Percentiles rank a stretch among this genome's conserved stretches.
These are phyloP conservation scores for Ilex aquifolium DNA, from an alignment of 257 asterid genomes.

Conservation along the genomic window DNA sequence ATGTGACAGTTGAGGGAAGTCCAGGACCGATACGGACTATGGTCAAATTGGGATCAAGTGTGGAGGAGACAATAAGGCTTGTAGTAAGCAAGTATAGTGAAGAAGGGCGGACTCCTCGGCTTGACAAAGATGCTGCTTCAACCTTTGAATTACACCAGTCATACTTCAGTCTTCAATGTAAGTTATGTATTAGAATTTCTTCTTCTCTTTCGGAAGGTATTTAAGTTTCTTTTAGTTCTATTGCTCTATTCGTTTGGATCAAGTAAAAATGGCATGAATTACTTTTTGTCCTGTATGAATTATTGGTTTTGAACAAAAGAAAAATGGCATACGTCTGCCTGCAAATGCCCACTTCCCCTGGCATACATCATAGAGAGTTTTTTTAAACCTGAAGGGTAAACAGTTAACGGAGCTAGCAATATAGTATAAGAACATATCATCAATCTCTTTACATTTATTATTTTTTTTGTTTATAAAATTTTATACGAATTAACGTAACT, in stretches of 20 bases:
- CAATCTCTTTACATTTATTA: too few species aligned
- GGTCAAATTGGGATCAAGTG: conserved; percentile 65
- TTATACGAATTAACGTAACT: too few species aligned
- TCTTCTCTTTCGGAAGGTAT: neutral
- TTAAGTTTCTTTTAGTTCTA: too few species aligned
- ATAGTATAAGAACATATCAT: too few species aligned
- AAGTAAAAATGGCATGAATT: too few species aligned
- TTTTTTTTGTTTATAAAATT: too few species aligned
- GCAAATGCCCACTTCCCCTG: too few species aligned
- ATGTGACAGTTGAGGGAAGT: conserved; percentile 71
- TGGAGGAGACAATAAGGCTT: conserved; percentile 50
- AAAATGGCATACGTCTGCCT: neutral
- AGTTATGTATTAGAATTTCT: conserved; percentile 13
- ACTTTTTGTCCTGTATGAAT: too few species aligned
- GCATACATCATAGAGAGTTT: too few species aligned
- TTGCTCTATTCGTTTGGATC: too few species aligned
- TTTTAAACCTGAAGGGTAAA: too few species aligned
- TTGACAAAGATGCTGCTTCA: conserved; percentile 38
- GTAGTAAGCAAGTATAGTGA: conserved; percentile 45
- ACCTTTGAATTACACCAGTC: conserved; percentile 51
- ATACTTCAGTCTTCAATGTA: conserved; percentile 67
- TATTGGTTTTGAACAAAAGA: neutral
- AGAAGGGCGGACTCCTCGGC: conserved; percentile 65
- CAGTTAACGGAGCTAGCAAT: too few species aligned
- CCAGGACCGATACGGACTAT: conserved; percentile 65